These are phyloP conservation scores for Leccinellum albellum DNA, from an alignment of 768 basidiomycete genomes.

Conservation along the genomic window DNA sequence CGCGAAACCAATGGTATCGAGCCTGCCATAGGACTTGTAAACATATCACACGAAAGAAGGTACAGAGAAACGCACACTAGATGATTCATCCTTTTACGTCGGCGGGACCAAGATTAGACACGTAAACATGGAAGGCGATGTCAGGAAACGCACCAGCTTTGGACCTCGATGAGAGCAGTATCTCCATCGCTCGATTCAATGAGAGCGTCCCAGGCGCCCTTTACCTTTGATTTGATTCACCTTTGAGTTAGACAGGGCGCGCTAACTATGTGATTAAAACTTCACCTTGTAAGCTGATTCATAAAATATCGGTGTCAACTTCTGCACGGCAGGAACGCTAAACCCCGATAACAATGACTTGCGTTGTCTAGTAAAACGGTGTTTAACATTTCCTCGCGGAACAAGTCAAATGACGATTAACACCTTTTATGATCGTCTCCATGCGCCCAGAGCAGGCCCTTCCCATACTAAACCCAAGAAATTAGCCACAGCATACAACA, in stretches of 20 bases:
- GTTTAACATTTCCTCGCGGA: neutral
- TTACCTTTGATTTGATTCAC: constrained; percentile 16
- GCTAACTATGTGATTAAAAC: neutral
- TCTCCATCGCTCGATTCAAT: neutral
- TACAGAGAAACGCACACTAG: neutral
- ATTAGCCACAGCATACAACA: neutral
- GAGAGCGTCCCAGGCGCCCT: constrained; percentile 26
- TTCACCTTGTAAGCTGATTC: constrained; percentile 30
- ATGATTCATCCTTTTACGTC: neutral
- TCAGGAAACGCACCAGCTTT: constrained; percentile 25
- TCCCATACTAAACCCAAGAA: neutral
- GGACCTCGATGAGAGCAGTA: constrained; percentile 33
- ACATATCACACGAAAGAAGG: neutral
- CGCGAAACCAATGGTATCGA: constrained; percentile 57
- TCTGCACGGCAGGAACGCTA: constrained; percentile 36
- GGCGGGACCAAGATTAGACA: neutral
- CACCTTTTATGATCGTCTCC: neutral
- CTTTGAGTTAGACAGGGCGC: neutral
- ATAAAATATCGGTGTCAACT: constrained; percentile 36
- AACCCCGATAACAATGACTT: constrained; percentile 38
- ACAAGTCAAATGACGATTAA: neutral
- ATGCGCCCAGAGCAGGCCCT: neutral
- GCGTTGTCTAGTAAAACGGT: constrained; percentile 28
- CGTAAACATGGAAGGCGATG: neutral
- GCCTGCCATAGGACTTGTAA: neutral